Conservation (phyloP, 495 filamentous ascomycete species). For the Neurospora sp. region DNA sequence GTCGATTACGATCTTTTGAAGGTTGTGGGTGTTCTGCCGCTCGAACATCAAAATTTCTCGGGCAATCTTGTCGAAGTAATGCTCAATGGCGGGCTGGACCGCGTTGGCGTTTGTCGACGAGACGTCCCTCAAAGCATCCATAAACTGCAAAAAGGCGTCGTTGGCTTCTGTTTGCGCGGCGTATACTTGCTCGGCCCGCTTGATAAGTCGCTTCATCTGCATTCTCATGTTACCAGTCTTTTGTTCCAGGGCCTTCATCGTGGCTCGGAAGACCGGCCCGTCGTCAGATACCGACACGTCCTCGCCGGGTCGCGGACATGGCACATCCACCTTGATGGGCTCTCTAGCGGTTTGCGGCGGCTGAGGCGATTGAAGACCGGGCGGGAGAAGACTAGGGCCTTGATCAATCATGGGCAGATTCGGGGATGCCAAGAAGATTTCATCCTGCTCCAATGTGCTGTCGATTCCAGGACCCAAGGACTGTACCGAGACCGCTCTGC, state of each 20-base stretch:
- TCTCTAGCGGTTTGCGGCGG: conserved; percentile 30
- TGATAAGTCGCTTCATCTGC: conserved; percentile 92
- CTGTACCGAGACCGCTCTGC: conserved; percentile 72
- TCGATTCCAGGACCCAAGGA: conserved; percentile 71
- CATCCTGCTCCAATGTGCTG: conserved; percentile 44
- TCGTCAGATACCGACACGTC: conserved; percentile 83
- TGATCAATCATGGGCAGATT: conserved; percentile 39
- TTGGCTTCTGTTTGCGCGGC: conserved; percentile 74
- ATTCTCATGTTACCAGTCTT: conserved; percentile 91
- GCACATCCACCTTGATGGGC: conserved; percentile 75
- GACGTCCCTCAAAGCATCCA: conserved; percentile 79
- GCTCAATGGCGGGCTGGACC: conserved; percentile 88
- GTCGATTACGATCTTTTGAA: conserved; percentile 90
- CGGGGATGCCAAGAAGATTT: conserved; percentile 51
- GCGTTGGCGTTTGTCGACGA: conserved; percentile 88
- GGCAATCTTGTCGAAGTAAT: conserved; percentile 97
- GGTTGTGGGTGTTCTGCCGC: conserved; percentile 66
- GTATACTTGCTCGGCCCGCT: conserved; percentile 78
- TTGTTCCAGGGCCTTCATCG: conserved; percentile 92
- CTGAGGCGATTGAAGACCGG: conserved; percentile 31
- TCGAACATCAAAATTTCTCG: conserved; percentile 84
- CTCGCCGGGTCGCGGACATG: conserved; percentile 76
- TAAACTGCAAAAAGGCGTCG: conserved; percentile 69
- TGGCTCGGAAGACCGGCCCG: conserved; percentile 90
- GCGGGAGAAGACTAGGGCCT: conserved; percentile 21